phyloP scores from a whole-genome alignment of 495 filamentous ascomycete genomes.

The Trichoderma virens region DNA sequence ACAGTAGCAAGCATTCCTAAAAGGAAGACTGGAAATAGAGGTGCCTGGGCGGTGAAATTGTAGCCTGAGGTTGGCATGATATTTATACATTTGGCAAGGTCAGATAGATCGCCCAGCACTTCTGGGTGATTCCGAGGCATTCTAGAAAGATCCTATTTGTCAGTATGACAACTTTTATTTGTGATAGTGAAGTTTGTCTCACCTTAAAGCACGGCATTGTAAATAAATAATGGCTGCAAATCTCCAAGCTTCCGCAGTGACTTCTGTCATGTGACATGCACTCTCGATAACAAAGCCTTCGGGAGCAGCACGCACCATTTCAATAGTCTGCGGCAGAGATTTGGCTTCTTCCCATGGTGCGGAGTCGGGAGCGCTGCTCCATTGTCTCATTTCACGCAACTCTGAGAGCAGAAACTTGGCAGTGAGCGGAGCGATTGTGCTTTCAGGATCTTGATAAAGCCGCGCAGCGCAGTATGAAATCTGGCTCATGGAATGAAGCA shows the following conservation, averaged over 20 bases:
- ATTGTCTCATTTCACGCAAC: not conserved
- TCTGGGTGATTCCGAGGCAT: constrained; percentile 5
- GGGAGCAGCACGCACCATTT: not conserved
- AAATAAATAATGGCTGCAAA: constrained; percentile 7
- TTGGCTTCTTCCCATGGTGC: not conserved
- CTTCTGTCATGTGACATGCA: not conserved
- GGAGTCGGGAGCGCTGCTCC: not conserved
- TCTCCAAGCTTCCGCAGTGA: constrained; percentile 10
- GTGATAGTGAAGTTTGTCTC: not conserved
- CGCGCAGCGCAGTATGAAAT: constrained; percentile 9
- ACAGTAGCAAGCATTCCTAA: constrained; percentile 5
- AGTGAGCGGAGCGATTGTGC: not conserved
- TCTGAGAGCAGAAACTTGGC: not conserved
- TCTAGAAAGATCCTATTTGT: not conserved
- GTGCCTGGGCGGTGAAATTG: constrained; percentile 12
- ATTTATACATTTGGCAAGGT: constrained; percentile 8
- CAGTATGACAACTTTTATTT: not conserved
- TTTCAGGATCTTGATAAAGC: not conserved
- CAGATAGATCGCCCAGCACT: not conserved
- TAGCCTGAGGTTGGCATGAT: constrained; percentile 7
- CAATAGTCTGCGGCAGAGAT: not conserved
- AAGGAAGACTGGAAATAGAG: constrained; percentile 12
- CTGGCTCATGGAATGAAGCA: constrained; percentile 6
- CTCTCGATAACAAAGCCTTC: not conserved
- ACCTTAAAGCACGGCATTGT: constrained; percentile 10